A percentile compares a stretch with the other conserved stretches of the same genome.
phyloP scores from a whole-genome alignment of 2,329 filamentous ascomycete species.

The Geosmithia flava region DNA sequence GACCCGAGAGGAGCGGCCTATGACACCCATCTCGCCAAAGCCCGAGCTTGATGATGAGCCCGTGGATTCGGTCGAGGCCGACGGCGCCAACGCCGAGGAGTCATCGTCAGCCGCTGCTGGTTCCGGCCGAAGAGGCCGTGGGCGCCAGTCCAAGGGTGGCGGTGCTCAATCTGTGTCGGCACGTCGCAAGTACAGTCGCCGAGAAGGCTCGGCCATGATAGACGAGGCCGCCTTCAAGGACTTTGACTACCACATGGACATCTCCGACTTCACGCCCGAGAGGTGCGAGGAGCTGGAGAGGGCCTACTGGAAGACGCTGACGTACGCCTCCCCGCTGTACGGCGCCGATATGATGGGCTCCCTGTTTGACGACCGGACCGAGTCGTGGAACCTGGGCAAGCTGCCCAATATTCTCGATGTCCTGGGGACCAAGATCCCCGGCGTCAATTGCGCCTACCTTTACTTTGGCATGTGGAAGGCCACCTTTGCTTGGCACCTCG shows the following conservation, averaged over 20 bases:
- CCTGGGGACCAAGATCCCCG: conserved; percentile 86
- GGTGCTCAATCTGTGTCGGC: conserved; percentile 70
- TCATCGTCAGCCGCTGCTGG: conserved; percentile 5
- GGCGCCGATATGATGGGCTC: conserved; percentile 95
- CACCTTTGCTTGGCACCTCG: conserved; percentile 96
- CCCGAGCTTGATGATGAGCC: conserved; percentile 18
- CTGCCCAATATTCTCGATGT: conserved; percentile 89
- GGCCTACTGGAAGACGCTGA: conserved; percentile 94
- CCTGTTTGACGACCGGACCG: conserved; percentile 76
- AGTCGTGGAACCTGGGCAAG: conserved; percentile 88
- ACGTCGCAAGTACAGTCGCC: conserved; percentile 72
- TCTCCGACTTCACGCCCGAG: conserved; percentile 81
- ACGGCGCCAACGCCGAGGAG: conserved; percentile 31
- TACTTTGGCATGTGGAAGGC: conserved; percentile 99
- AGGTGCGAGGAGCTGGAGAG: conserved; percentile 90
- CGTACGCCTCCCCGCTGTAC: conserved; percentile 88
- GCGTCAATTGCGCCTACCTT: conserved; percentile 94
- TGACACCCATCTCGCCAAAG: conserved; percentile 46
- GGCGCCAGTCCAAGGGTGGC: conserved; percentile 30
- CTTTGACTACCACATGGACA: conserved; percentile 82
- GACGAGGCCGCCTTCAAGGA: conserved; percentile 85
- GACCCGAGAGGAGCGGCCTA: conserved; percentile 33
- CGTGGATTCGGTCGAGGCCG: conserved; percentile 32
- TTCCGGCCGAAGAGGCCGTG: conserved; percentile 2
- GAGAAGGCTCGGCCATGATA: conserved; percentile 64